Percentiles rank a stretch among this genome's conserved stretches.
Conservation (phyloP, 2,329 filamentous ascomycete genomes). For the Hymenoscyphus scutula region DNA sequence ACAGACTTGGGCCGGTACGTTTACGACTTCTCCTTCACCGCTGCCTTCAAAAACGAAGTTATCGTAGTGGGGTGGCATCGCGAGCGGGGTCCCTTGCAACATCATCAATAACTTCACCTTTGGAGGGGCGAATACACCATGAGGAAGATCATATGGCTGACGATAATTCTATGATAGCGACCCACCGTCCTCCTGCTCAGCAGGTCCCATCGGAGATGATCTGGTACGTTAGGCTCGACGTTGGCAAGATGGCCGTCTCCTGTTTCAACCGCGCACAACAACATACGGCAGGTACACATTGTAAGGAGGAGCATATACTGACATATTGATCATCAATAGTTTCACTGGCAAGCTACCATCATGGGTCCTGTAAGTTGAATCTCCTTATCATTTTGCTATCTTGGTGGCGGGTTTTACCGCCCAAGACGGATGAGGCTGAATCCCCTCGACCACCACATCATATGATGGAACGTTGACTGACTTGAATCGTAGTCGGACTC, state of each 20-base stretch:
- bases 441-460: slow-evolving; percentile 19
- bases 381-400: slow-evolving; percentile 26
- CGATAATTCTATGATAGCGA: slow-evolving; percentile 59
- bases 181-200: slow-evolving; percentile 97
- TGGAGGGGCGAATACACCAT: slow-evolving; percentile 4
- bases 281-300: background rate
- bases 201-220: slow-evolving; percentile 94
- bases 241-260: background rate
- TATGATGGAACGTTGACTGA: slow-evolving; percentile 22
- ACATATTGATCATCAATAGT: slow-evolving; percentile 54
- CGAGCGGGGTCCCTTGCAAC: slow-evolving; percentile 35
- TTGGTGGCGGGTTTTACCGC: slow-evolving; percentile 15
- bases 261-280: background rate
- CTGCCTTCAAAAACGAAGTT: slow-evolving; percentile 17
- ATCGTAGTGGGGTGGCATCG: slow-evolving; percentile 30
- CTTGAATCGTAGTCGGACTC: slow-evolving; percentile 69
- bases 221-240: slow-evolving; percentile 66
- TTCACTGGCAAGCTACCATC: slow-evolving; percentile 99
- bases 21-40: slow-evolving; percentile 24
- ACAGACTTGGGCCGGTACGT: slow-evolving; percentile 84
- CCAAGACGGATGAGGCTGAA: slow-evolving; percentile 19
- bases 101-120: slow-evolving; percentile 36
- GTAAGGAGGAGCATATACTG: slow-evolving; percentile 30
- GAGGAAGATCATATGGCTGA: slow-evolving; percentile 24
- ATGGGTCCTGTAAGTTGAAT: slow-evolving; percentile 88